Percentiles rank a stretch among this genome's conserved stretches.
Conservation (phyloP, 441 rosid species). For the Iberis amara region DNA sequence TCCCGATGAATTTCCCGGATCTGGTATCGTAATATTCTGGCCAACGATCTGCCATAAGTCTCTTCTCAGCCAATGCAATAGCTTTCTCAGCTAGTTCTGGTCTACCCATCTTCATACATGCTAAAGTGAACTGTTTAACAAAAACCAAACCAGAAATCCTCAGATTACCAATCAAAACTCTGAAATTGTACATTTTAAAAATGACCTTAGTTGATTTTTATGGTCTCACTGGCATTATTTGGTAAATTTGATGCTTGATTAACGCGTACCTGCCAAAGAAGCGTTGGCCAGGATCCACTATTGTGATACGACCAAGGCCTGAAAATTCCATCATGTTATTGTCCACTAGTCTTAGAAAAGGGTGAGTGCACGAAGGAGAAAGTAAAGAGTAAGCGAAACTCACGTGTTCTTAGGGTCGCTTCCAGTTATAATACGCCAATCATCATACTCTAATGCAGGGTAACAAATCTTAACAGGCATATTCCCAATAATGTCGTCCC, state of each 20-base stretch:
- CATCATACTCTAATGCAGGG: slow-evolving; percentile 90
- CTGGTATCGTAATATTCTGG: slow-evolving; percentile 89
- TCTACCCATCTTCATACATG: slow-evolving; percentile 91
- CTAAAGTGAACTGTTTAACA: slow-evolving; percentile 66
- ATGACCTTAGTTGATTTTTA: no score
- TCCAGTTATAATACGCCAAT: slow-evolving; percentile 89
- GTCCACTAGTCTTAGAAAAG: not conserved
- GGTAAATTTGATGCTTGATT: no score
- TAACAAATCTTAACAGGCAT: slow-evolving; percentile 92
- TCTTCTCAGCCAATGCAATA: slow-evolving; percentile 65
- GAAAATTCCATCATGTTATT: slow-evolving; percentile 23
- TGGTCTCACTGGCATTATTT: not conserved
- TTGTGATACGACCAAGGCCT: slow-evolving; percentile 96
- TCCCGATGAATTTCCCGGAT: slow-evolving; percentile 75
- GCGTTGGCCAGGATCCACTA: slow-evolving; percentile 86
- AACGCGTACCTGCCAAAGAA: slow-evolving; percentile 73
- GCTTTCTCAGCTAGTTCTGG: slow-evolving; percentile 79
- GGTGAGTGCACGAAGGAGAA: not conserved
- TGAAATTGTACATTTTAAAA: not conserved
- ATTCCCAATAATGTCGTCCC: slow-evolving; percentile 77
- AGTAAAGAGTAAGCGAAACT: slow-evolving; percentile 22
- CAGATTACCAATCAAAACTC: not conserved
- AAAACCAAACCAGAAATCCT: slow-evolving; percentile 14
- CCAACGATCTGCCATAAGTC: slow-evolving; percentile 68
- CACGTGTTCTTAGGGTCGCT: slow-evolving; percentile 95